Base-by-base conservation (phyloP, 352 stramenopile species). In the Globisporangium echinulatum region DNA sequence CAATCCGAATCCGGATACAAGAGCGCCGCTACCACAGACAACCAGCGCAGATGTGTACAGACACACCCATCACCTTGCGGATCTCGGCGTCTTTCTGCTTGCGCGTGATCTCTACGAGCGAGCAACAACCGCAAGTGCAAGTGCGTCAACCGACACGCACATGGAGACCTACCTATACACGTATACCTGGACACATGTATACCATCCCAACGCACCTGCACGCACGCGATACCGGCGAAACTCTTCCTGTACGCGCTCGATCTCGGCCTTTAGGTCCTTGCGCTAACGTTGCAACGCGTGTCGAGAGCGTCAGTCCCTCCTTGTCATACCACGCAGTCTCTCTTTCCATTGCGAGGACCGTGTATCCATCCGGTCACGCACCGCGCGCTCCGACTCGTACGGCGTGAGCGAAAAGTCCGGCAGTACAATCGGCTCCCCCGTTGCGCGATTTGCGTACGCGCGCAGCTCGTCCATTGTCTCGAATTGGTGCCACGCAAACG, bases 21-120 rank as follows among this genome's bases (percentile, higher is more conserved):
- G 25, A 33, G 25, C 25, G 25, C 25, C 25, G 25, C 25, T 33
- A 33, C 25, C 25, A 33, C 25, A 33, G 1, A 33, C 25, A 33
- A 33, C 25, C 25, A 33, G 25, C 25, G 2, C 25, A 33, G 25
- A 33, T 3, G 25, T 33, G 25, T 33, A 33, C 25, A 25, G 19
- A 25, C 19, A 33, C 25, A 33, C 25, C 2, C 25, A 33, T 33
- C 40, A 93, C 85, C 75, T 95, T 95, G 57, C 77, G 74, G 48
- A 93, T 86, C 62, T 95, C 83, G 0, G 85, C 83, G 38, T 95
- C 85, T 66, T 95, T 93, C 61, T 95, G 85, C 61, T 95, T 95
- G n/a, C 85, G 64, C 17, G 84, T 89, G 63, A 95, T 95, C 62
- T 95, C 85, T 88, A 54, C 25, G 25, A 33, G 25, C 25, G 25